These are phyloP conservation scores for Debaryomyces psychrophilus DNA, from an alignment of 1,139 yeast genomes.

Conservation along the genomic window DNA sequence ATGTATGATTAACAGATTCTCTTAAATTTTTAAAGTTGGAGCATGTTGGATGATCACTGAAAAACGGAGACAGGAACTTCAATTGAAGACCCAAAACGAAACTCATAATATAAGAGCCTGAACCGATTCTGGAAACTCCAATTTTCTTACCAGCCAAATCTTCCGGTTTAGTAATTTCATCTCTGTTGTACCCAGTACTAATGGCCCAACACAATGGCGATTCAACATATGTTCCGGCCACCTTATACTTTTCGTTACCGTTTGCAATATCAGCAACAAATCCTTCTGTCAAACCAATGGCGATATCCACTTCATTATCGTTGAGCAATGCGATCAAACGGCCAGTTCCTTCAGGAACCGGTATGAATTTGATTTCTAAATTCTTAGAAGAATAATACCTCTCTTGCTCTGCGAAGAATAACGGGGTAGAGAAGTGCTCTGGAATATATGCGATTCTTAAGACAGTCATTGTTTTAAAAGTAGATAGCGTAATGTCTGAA, in stretches of 20 bases:
- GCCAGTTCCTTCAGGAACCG: slow-evolving; percentile 88
- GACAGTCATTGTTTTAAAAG: slow-evolving; percentile 4
- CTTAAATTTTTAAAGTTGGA: slow-evolving; percentile 75
- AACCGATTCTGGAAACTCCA: slow-evolving; percentile 88
- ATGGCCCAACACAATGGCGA: slow-evolving; percentile 92
- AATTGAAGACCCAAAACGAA: slow-evolving; percentile 74
- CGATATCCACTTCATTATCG: slow-evolving; percentile 67
- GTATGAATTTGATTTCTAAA: slow-evolving; percentile 61
- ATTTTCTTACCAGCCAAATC: slow-evolving; percentile 65
- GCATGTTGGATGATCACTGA: slow-evolving; percentile 55
- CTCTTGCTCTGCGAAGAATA: slow-evolving; percentile 67
- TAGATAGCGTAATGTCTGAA: neutral
- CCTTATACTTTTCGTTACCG: slow-evolving; percentile 62
- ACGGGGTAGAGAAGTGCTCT: slow-evolving; percentile 89
- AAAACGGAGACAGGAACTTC: slow-evolving; percentile 51
- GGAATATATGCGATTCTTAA: slow-evolving; percentile 79
- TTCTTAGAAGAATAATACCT: slow-evolving; percentile 54
- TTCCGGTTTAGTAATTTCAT: slow-evolving; percentile 50
- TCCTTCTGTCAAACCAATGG: slow-evolving; percentile 89
- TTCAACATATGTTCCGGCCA: slow-evolving; percentile 80
- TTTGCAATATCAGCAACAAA: slow-evolving; percentile 81
- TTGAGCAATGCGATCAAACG: slow-evolving; percentile 76
- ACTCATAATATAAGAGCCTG: slow-evolving; percentile 91
- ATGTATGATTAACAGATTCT: slow-evolving; percentile 69
- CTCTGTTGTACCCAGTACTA: slow-evolving; percentile 68